Percentiles rank a stretch among this genome's conserved stretches.
These are phyloP conservation scores for Solanum hybrid DNA, from an alignment of 305 asterid species.

Conservation along the genomic window DNA sequence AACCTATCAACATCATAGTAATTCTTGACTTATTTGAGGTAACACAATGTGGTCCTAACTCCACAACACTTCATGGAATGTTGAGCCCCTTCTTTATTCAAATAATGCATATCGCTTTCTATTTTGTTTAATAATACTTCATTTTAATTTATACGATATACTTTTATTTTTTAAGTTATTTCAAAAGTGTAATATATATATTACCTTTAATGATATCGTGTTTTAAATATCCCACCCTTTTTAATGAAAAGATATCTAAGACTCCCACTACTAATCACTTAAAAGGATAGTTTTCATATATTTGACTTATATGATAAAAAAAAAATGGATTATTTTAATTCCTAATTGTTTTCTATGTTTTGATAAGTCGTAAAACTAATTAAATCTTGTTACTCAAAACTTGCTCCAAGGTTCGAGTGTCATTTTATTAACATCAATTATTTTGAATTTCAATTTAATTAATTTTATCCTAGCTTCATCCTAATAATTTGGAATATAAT, in stretches of 20 bases:
- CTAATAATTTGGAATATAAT: neutral
- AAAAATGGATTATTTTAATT: neutral
- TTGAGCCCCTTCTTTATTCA: neutral
- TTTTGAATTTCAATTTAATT: neutral
- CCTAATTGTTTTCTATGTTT: neutral
- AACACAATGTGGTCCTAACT: neutral
- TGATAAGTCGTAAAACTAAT: neutral
- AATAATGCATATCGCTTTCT: neutral
- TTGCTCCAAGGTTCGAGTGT: neutral
- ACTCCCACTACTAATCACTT: neutral
- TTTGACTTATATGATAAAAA: neutral
- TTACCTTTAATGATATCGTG: neutral
- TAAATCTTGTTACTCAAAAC: neutral
- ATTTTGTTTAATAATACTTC: neutral
- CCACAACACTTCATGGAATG: neutral
- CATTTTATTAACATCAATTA: neutral
- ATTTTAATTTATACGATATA: neutral
- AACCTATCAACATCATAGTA: neutral
- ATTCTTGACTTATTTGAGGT: neutral
- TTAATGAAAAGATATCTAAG: no score
- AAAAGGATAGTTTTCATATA: neutral
- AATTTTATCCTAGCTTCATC: neutral
- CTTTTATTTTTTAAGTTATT: neutral
- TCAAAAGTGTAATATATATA: neutral
- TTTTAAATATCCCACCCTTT: neutral